Evolutionary conservation across 371 early-diverging fungal species (phyloP).

Genomic region (Actinomucor elegans): DNA sequence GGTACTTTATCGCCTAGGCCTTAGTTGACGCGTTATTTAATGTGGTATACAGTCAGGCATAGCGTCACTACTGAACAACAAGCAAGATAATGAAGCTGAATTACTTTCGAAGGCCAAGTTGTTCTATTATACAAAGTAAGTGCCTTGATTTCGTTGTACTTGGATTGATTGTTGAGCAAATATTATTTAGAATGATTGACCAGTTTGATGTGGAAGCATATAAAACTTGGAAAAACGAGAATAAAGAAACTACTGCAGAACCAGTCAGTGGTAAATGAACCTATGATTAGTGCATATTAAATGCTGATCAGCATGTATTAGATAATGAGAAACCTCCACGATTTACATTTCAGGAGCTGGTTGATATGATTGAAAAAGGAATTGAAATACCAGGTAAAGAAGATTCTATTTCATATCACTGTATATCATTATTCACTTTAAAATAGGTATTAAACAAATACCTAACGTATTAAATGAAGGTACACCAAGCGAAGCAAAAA

Average conservation of each 20-base stretch:
- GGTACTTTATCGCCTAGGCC: slow-evolving; percentile 2
- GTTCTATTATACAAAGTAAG: slow-evolving; percentile 34
- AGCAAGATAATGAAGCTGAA: slow-evolving; percentile 17
- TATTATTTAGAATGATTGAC: slow-evolving; percentile 2
- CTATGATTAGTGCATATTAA: no score
- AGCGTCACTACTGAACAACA: slow-evolving; percentile 19
- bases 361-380: slow-evolving; percentile 53
- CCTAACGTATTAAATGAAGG: slow-evolving; percentile 52
- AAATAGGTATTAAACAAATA: slow-evolving; percentile 50
- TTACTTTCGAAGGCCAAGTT: slow-evolving; percentile 21
- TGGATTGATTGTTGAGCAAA: no score
- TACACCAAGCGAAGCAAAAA: slow-evolving; percentile 43
- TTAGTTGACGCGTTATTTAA: background rate
- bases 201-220: slow-evolving; percentile 18
- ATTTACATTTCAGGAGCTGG: slow-evolving; percentile 53
- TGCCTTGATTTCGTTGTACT: no score
- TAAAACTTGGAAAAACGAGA: slow-evolving; percentile 20
- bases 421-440: background rate
- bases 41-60: slow-evolving; percentile 12
- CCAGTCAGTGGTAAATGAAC: no score
- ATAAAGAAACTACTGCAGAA: background rate
- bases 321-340: slow-evolving; percentile 16
- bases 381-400: slow-evolving; percentile 54
- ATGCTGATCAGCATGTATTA: no score
- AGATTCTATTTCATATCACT: no score